Base-by-base conservation (phyloP, 1,284 basidiomycete species). In the Neolentinus lepideus region DNA sequence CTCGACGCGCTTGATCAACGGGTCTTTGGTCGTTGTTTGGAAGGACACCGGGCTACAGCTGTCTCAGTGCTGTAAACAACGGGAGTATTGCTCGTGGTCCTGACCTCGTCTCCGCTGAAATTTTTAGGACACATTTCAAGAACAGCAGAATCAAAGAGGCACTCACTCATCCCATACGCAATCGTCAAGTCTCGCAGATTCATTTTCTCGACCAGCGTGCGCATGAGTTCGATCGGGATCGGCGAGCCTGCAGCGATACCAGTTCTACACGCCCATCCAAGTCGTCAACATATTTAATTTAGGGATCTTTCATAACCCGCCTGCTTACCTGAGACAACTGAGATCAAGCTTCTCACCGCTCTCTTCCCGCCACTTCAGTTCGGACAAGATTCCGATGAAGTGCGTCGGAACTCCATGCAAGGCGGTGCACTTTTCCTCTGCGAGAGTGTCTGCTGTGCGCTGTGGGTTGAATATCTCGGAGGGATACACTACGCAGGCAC, bases 401-500 rank as follows among this genome's bases (percentile, higher is more conserved):
- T 92, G 90, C 0, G 90, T 91, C 0, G 91, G 90, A 1, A 93
- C 91, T 8, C 90, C 91, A 62, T 93, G 89, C 53, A 93, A 70
- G 0, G 86, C 88, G 0, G 90, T 92, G 57, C 88, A 91, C 55
- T 72, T 72, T 62, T 92, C 88, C 31, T 77, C 72, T 6, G 76
- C 67, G 14, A 92, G 69, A 0, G 90, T 79, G 56, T 90, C 79
- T 43, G 90, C 81, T 56, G 88, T 82, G 10, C 81, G 73, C 36
- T 69, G 68, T 0, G 90, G 82, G 61, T 88, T 71, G 64, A 80
- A 92, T 0, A 76, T 72, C 51, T 83, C 79, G 0, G 88, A 83
- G 0, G 90, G 78, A 63, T 92, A 93, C 4, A 93, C 85, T 47
- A 92, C 76, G 56, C 79, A 84, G 10, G 85, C 76, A 0, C 86